Base-by-base conservation (phyloP, 805 yeast genomes). In the Yarrowia deformans region DNA sequence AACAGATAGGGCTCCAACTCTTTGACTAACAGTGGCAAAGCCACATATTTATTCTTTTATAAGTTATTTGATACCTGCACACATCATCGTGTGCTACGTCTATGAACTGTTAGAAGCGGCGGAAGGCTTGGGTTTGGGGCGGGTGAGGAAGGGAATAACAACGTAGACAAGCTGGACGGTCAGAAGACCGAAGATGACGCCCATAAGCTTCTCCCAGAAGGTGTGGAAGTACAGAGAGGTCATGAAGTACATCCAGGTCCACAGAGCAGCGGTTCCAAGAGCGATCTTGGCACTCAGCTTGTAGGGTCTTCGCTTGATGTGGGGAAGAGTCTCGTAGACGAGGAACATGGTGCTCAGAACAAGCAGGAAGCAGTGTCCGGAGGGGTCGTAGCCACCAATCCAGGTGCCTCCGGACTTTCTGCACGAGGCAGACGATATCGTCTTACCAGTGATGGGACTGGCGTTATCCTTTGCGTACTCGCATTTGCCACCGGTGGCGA, bases 331-430 rank as follows among this genome's bases (percentile, higher is more conserved):
- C 75, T 93, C 97, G 69, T 87, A 86, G 75, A 90, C 81, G 72
- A 94, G 75, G 69, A 90, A 84, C 69, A 89, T 76, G 39, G 89
- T 84, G 9, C 91, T 83, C 70, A 89, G 90, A 6, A 89, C 84
- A 55, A 94, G 80, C 50, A 95, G 77, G 74, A 93, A 95, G 0
- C 91, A 89, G 76, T 95, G 99, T 0, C 99, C 99, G 71, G 94
- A 89, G 6, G 98, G 97, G 79, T 95, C 99, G 76, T 92, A 97
- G 0, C 99, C 99, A 0, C 97, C 92, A 8, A 72, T 71, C 95
- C 94, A 90, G 16, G 74, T 70, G 0, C 98, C 89, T 64, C 88
- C 92, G 74, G 84, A 37, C 70, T 75, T 66, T 76, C 95, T 78
- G 76, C 95, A 85, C 1, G 76, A 72, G 1, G 81, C 76, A 0